Percentiles rank a stretch among this genome's conserved stretches.
phyloP scores from a whole-genome alignment of 2,329 filamentous ascomycete genomes.

The Penicillium sp. region DNA sequence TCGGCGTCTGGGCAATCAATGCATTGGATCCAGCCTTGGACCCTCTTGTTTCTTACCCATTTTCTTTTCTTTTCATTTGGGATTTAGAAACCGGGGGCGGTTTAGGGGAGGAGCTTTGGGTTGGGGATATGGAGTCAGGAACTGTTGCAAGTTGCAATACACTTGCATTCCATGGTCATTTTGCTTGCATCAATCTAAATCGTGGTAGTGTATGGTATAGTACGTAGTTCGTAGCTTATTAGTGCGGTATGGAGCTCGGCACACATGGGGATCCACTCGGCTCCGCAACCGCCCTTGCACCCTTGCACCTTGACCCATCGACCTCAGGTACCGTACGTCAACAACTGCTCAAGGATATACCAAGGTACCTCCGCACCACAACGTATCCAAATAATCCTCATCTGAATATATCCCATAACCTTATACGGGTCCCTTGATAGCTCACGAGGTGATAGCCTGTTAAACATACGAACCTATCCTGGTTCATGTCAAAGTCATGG shows the following conservation, averaged over 20 bases:
- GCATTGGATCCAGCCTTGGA: slow-evolving; percentile 19
- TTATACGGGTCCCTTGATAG: not conserved
- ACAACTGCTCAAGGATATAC: not conserved
- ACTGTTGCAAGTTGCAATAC: slow-evolving; percentile 15
- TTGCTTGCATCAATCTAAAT: not conserved
- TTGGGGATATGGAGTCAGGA: slow-evolving; percentile 7
- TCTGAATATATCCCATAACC: not conserved
- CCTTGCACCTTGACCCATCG: not conserved
- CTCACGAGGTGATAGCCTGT: not conserved
- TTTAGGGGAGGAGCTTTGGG: slow-evolving; percentile 6
- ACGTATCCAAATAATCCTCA: not conserved
- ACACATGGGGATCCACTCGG: slow-evolving; percentile 15
- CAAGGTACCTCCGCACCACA: not conserved
- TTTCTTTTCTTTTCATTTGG: slow-evolving; percentile 1
- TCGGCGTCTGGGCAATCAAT: slow-evolving; percentile 27
- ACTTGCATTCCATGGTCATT: slow-evolving; percentile 7
- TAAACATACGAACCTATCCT: not conserved
- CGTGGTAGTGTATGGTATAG: not conserved
- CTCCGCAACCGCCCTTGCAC: slow-evolving; percentile 6
- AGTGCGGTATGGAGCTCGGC: slow-evolving; percentile 1
- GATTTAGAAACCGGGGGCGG: slow-evolving; percentile 11
- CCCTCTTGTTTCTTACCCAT: slow-evolving; percentile 6
- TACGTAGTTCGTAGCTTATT: not conserved
- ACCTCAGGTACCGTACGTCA: not conserved
- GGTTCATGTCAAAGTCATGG: slow-evolving; percentile 10